Conservation (phyloP, 2,329 filamentous ascomycete species). For the Corinectria fuckeliana region DNA sequence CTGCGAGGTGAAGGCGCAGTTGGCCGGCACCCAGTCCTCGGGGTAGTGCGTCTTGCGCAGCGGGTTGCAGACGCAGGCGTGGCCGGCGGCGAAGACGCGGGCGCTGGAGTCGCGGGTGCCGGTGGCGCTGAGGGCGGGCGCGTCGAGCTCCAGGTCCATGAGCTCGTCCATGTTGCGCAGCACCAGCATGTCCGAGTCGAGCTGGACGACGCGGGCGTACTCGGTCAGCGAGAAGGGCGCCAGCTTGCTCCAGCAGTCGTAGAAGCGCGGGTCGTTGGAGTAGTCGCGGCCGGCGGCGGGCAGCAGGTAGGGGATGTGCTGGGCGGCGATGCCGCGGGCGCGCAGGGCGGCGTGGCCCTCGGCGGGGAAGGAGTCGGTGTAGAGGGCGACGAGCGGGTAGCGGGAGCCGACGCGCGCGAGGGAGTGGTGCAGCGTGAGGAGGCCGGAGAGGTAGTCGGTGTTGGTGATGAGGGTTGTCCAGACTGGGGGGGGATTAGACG, state of each 20-base stretch:
- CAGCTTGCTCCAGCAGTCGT: conserved; percentile 90
- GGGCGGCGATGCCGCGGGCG: conserved; percentile 70
- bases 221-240: conserved; percentile 77
- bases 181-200: conserved; percentile 90
- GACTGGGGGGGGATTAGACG: conserved; percentile 58
- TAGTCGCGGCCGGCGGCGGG: conserved; percentile 72
- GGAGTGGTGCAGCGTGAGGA: conserved; percentile 81
- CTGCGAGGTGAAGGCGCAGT: conserved; percentile 66
- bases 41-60: conserved; percentile 81
- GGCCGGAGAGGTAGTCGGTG: conserved; percentile 78
- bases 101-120: conserved; percentile 44
- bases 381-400: conserved; percentile 83
- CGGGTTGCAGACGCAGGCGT: conserved; percentile 89
- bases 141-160: conserved; percentile 80
- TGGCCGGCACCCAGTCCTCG: conserved; percentile 64
- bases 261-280: conserved; percentile 80
- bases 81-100: conserved; percentile 80
- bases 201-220: conserved; percentile 80
- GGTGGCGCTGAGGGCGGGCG: conserved; percentile 36
- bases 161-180: conserved; percentile 88
- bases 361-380: conserved; percentile 77
- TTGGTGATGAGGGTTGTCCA: conserved; percentile 92
- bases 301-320: conserved; percentile 75
- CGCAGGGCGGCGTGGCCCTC: conserved; percentile 73
- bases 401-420: conserved; percentile 68